A percentile compares a stretch with the other conserved stretches of the same genome.
Evolutionary conservation across 495 filamentous ascomycete genomes (phyloP).

Genomic region (Xylaria castorea): DNA sequence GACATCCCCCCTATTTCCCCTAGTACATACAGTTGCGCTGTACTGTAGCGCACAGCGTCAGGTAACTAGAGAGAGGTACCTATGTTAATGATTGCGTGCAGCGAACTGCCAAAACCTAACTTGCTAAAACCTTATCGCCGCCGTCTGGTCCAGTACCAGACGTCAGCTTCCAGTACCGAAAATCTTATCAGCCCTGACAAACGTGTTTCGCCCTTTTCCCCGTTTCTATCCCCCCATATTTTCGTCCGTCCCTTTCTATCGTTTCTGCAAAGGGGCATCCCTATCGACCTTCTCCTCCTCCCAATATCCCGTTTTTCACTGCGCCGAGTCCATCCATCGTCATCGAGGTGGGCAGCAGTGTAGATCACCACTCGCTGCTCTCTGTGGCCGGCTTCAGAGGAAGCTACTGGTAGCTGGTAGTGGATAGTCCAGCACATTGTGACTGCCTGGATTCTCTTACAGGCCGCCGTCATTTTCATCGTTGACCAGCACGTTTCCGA

Average conservation of each 20-base stretch:
- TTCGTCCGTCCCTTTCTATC: conserved; percentile 24
- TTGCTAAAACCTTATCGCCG: neutral
- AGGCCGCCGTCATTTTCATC: neutral
- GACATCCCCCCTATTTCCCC: conserved; percentile 5
- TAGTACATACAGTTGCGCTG: neutral
- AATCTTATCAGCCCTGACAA: conserved; percentile 17
- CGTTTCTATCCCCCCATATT: conserved; percentile 8
- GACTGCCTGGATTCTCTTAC: neutral
- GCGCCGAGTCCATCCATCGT: conserved; percentile 7
- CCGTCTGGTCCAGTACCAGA: neutral
- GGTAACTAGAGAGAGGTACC: neutral
- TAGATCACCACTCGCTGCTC: conserved; percentile 15
- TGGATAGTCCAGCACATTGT: conserved; percentile 7
- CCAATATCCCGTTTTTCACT: conserved; percentile 6
- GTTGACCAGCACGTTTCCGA: conserved; percentile 6
- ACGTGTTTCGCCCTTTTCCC: conserved; percentile 23
- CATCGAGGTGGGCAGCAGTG: conserved; percentile 11
- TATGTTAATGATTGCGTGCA: conserved; percentile 2
- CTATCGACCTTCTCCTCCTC: conserved; percentile 1
- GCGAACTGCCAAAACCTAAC: conserved; percentile 11
- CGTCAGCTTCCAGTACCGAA: conserved; percentile 12
- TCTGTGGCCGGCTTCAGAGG: conserved; percentile 22
- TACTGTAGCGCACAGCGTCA: neutral
- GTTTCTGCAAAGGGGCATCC: conserved; percentile 19
- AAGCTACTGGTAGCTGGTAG: conserved; percentile 9